phyloP scores from a whole-genome alignment of 192 early-diverging fungal genomes.

The Jimgerdemannia lactiflua region DNA sequence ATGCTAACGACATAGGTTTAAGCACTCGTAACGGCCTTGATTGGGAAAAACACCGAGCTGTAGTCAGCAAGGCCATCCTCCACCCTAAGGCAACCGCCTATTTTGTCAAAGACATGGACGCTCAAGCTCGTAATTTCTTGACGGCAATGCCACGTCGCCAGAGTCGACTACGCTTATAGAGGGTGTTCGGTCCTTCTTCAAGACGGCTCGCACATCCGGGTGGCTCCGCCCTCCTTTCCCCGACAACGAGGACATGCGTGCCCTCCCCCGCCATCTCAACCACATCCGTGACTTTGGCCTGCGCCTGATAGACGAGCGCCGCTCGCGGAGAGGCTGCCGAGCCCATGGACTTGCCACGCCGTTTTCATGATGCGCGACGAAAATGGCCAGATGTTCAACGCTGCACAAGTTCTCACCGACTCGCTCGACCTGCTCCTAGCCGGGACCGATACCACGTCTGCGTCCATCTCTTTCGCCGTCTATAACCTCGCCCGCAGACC shows the following conservation, averaged over 20 bases:
- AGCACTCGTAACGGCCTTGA: neutral
- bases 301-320: neutral
- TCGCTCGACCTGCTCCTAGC: neutral
- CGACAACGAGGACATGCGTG: neutral
- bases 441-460: constrained; percentile 1
- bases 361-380: neutral
- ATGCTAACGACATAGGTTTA: neutral
- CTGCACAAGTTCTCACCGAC: neutral
- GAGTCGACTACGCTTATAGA: neutral
- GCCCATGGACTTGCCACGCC: neutral
- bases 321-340: neutral
- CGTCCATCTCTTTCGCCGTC: neutral
- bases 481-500: neutral
- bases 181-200: neutral
- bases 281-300: neutral
- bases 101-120: constrained; percentile 2
- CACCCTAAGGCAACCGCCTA: neutral
- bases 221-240: neutral
- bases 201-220: neutral
- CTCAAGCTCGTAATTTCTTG: neutral
- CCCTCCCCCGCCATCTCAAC: neutral
- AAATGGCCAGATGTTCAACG: neutral
- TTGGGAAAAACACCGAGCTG: neutral
- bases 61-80: constrained; percentile 1
- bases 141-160: neutral